A percentile compares a stretch with the other conserved stretches of the same genome.
Evolutionary conservation across 2,329 filamentous ascomycete species (phyloP).

Genomic region (Trichophaea hybrida): DNA sequence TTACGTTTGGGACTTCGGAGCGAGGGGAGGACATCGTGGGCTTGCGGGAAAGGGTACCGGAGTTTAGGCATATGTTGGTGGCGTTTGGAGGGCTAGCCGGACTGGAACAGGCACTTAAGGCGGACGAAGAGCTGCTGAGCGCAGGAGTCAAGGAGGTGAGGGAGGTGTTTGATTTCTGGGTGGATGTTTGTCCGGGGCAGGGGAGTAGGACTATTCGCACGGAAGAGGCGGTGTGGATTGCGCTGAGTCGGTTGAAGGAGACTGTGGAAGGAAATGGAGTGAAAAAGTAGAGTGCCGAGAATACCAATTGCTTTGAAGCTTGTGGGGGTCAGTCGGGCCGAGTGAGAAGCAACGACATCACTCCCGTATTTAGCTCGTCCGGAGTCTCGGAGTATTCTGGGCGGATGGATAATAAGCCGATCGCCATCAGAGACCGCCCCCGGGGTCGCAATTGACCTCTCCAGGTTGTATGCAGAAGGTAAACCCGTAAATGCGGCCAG

Average conservation of each 20-base stretch:
- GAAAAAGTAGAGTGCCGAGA: background rate
- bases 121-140: slow-evolving; percentile 43
- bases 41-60: slow-evolving; percentile 29
- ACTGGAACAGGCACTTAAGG: slow-evolving; percentile 57
- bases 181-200: slow-evolving; percentile 66
- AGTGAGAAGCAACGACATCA: background rate
- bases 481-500: background rate
- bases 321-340: background rate
- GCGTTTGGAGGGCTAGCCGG: slow-evolving; percentile 72
- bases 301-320: background rate
- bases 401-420: no score
- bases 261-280: slow-evolving; percentile 1
- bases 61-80: slow-evolving; percentile 58
- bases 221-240: slow-evolving; percentile 70
- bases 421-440: no score
- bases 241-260: slow-evolving; percentile 51
- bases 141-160: slow-evolving; percentile 52
- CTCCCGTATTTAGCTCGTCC: background rate
- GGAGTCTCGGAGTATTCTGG: background rate
- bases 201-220: slow-evolving; percentile 71
- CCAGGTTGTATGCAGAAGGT: background rate
- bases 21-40: slow-evolving; percentile 41
- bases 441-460: no score
- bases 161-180: slow-evolving; percentile 69
- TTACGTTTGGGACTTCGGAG: slow-evolving; percentile 73